Base-by-base conservation (phyloP, 441 rosid species). In the Manihot esculenta region DNA sequence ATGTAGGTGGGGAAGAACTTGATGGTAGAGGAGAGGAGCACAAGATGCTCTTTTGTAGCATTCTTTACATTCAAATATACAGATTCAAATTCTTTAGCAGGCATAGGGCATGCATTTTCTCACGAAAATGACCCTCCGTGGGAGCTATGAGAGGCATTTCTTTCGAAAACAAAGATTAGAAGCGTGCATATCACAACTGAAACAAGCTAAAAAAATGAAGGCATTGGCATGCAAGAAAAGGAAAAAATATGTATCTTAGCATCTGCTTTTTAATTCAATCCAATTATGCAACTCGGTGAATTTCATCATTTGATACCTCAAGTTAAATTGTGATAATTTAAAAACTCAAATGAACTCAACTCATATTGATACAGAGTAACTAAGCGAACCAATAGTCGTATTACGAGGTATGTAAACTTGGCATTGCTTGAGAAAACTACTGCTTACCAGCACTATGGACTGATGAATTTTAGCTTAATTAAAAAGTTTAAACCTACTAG, bases 1-100 rank as follows among this genome's bases (percentile, higher is more conserved):
- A 11, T 27, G 23, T 12, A 35, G 41, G 47, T 48, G 74, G 17
- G 53, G 11, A 62, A 50, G 24, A 30, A 24, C 42, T 62, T 64
- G 72, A 74, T 23, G 66, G 23, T 44, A n/a, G n/a, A n/a, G n/a
- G n/a, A 68, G 71, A 55, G 68, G 47, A 50, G 4, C 21, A 27
- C 17, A 45, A 33, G 66, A 67, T 55, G 71, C 56, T 44, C 17
- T 55, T 47, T 74, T 66, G 58, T 50, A 5, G 49, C 9, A 50
- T 42, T 70, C 49, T 74, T 51, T 14, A 41, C 27, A 17, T n/a
- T 57, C 23, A 24, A 42, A 74, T 14, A n/a, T 56, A 65, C 48
- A 56, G 50, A 12, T 50, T 38, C 58, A 45, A 33, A 41, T 68
- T 67, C 72, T 63, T 62, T 60, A 66, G 63, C n/a, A 33, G 72